A percentile compares a stretch with the other conserved stretches of the same genome.
Conservation (phyloP, 805 yeast species). For the Candida easanensis region DNA sequence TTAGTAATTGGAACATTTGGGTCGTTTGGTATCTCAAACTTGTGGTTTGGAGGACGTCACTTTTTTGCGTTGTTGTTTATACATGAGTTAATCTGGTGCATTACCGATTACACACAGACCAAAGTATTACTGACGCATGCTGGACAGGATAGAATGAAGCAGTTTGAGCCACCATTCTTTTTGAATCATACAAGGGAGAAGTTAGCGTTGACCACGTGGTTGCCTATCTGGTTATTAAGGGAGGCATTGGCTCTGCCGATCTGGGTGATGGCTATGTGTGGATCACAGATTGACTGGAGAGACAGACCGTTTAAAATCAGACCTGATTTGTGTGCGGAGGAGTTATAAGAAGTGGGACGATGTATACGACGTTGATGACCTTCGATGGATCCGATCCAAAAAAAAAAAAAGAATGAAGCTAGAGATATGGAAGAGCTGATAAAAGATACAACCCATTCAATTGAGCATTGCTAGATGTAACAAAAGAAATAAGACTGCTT, state of each 20-base stretch:
- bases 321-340: slow-evolving; percentile 76
- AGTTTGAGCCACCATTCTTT: slow-evolving; percentile 29
- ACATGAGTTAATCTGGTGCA: slow-evolving; percentile 63
- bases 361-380: too few species aligned
- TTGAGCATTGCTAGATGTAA: too few species aligned
- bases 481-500: too few species aligned
- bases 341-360: slow-evolving; percentile 32
- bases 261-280: slow-evolving; percentile 79
- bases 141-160: slow-evolving; percentile 18
- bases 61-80: slow-evolving; percentile 38
- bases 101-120: slow-evolving; percentile 61
- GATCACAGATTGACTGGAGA: slow-evolving; percentile 76
- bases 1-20: slow-evolving; percentile 67
- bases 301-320: slow-evolving; percentile 72
- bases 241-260: slow-evolving; percentile 78
- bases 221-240: slow-evolving; percentile 60
- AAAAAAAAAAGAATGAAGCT: background rate
- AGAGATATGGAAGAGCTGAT: too few species aligned
- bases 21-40: slow-evolving; percentile 49
- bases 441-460: too few species aligned
- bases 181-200: slow-evolving; percentile 24
- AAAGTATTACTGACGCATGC: slow-evolving; percentile 36
- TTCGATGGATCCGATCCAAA: too few species aligned
- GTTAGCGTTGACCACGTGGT: slow-evolving; percentile 22
- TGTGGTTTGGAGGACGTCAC: slow-evolving; percentile 38